Conservation (phyloP, 106 monocot species). For the Triglochin maritima region DNA sequence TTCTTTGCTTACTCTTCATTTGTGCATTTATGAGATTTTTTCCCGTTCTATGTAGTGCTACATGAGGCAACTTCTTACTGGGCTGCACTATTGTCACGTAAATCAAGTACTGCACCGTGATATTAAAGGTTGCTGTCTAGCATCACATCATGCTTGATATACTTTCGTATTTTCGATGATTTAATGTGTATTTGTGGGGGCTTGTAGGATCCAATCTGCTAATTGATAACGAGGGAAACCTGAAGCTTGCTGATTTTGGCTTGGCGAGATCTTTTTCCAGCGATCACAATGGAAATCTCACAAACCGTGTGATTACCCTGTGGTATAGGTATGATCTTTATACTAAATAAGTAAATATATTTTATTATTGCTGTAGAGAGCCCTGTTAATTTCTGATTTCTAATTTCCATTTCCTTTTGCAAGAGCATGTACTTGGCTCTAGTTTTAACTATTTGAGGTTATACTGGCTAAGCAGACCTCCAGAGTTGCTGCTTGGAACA, state of each 20-base stretch:
- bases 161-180: not conserved
- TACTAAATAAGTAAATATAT: not conserved
- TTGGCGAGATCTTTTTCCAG: constrained; percentile 90
- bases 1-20: not conserved
- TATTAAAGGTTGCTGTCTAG: constrained; percentile 62
- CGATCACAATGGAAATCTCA: constrained; percentile 83
- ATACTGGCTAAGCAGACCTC: constrained; percentile 57
- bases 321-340: constrained; percentile 80
- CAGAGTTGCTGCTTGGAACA: constrained; percentile 84
- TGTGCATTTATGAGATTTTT: not conserved
- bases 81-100: constrained; percentile 96
- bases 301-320: constrained; percentile 94
- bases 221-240: constrained; percentile 93
- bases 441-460: constrained; percentile 1
- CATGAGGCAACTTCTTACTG: constrained; percentile 94
- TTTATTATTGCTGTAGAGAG: not conserved
- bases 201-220: constrained; percentile 82
- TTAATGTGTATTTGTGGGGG: not conserved
- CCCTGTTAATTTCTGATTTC: too few species aligned
- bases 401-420: too few species aligned
- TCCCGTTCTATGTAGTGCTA: constrained; percentile 44
- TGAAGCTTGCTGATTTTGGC: constrained; percentile 99
- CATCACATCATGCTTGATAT: not conserved
- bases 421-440: not conserved
- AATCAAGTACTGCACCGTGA: constrained; percentile 98